A percentile compares a stretch with the other conserved stretches of the same genome.
phyloP scores from a whole-genome alignment of 169 alveolate genomes.

The Plasmodium vinckei region DNA sequence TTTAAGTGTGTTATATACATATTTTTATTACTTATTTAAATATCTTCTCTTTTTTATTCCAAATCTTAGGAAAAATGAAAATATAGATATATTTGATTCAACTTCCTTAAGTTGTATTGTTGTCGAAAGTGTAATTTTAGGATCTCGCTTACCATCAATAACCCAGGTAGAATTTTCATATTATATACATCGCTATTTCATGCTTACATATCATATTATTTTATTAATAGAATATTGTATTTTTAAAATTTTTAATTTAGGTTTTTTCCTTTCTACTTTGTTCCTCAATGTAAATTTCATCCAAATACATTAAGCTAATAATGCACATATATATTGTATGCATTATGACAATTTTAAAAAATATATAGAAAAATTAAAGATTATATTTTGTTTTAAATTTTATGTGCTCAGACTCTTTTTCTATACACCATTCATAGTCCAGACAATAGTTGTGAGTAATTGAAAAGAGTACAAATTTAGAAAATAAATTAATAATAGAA shows the following conservation, averaged over 20 bases:
- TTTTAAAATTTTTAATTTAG: conserved; percentile 23
- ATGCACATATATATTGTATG: conserved; percentile 6
- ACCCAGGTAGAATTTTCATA: conserved; percentile 16
- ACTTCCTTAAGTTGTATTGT: conserved; percentile 74
- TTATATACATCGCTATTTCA: not conserved
- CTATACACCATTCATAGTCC: conserved; percentile 55
- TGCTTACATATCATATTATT: not conserved
- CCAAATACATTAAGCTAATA: too few relatives aligned
- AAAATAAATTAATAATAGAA: conserved; percentile 10
- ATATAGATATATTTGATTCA: conserved; percentile 68
- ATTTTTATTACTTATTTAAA: not conserved
- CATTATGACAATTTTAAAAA: not conserved
- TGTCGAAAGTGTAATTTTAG: conserved; percentile 73
- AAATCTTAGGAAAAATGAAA: conserved; percentile 47
- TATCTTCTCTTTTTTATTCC: not conserved
- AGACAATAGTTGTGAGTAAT: conserved; percentile 50
- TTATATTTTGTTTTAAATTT: too few relatives aligned
- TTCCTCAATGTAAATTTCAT: conserved; percentile 35
- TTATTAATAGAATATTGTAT: not conserved
- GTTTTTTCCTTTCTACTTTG: conserved; percentile 61
- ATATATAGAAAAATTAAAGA: not conserved
- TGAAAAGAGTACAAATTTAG: not conserved
- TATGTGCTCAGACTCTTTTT: conserved; percentile 37
- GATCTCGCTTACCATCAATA: conserved; percentile 65
- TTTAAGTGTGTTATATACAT: conserved; percentile 11